Evolutionary conservation across 148 eudicot genomes (phyloP), one percentile per base, ranked within the genome.

Genomic region (Persicaria tinctoria): DNA sequence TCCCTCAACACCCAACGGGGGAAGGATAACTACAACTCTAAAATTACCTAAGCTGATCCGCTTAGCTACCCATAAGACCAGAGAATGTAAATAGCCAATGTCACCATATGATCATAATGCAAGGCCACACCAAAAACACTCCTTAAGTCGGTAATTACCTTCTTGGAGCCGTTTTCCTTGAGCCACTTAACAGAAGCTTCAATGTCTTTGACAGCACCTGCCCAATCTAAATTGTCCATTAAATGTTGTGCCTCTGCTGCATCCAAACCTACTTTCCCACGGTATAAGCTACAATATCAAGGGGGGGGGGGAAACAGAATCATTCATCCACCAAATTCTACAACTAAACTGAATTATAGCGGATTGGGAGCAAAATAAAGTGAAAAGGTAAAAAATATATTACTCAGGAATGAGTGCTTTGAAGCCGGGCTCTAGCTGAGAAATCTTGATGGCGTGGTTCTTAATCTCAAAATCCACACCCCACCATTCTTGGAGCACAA

Each of bases 401-500:
- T 87, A 93, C 96, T 90, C 93, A 0, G 98, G 98, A 64, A 93
- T 89, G 73, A 93, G 89, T 56, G 96, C 86, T 78, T 86, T 87
- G 68, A 84, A 90, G 51, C 96, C 96, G 9, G 86, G 80, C 75
- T 83, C 88, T 68, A 93, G 82, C 88, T 86, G 81, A 77, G 98
- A 86, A 74, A 93, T 90, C 78, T 87, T 86, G 32, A 81, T 59
- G 46, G 95, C 97, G 78, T 91, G 95, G 76, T 93, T 93, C 85
- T 88, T 91, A 72, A 93, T 82, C 84, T 93, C 97, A 79, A 76
- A 91, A 70, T 93, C 98, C 78, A 91, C 93, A 72, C 98, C 98
- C 98, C 98, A 93, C 97, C 97, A 93, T 82, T 93, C 98, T 79
- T 91, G 98, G 73, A 93, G 84, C 82, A 93, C 98, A 76, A 93